These are phyloP conservation scores for Globisporangium uncinulatum DNA, from an alignment of 352 stramenopile species.

Conservation along the genomic window DNA sequence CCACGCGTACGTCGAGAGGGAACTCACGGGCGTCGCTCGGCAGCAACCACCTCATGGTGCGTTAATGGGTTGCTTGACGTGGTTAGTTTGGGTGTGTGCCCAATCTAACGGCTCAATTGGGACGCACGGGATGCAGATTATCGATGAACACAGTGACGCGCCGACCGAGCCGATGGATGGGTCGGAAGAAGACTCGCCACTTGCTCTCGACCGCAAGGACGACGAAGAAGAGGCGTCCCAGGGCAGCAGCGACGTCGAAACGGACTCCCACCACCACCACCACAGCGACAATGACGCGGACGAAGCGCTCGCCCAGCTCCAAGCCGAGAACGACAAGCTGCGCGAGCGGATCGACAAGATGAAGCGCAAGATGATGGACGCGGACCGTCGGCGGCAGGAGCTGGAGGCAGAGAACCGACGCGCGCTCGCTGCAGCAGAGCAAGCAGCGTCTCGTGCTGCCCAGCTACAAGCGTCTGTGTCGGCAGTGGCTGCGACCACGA, in stretches of 20 bases:
- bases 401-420: conserved; percentile 42
- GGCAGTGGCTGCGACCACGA: conserved; percentile 6
- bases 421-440: conserved; percentile 14
- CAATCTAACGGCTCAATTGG: background rate
- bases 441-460: conserved; percentile 6
- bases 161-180: conserved; percentile 48
- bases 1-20: conserved; percentile 27
- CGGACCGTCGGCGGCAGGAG: conserved; percentile 46
- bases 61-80: background rate
- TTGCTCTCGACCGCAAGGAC: conserved; percentile 31
- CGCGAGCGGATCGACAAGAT: conserved; percentile 68
- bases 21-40: conserved; percentile 38
- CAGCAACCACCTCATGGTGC: conserved; percentile 43
- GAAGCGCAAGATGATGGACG: conserved; percentile 56
- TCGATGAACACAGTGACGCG: conserved; percentile 64
- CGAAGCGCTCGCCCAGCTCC: conserved; percentile 36
- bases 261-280: conserved; percentile 2
- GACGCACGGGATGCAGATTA: conserved; percentile 25
- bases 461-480: conserved; percentile 6
- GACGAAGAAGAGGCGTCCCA: conserved; percentile 25
- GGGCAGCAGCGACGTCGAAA: conserved; percentile 15
- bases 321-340: conserved; percentile 77
- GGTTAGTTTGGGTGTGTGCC: background rate
- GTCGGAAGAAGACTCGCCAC: conserved; percentile 47
- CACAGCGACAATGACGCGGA: conserved; percentile 13